phyloP scores from a whole-genome alignment of 495 filamentous ascomycete species.

The Cercophora sp. region DNA sequence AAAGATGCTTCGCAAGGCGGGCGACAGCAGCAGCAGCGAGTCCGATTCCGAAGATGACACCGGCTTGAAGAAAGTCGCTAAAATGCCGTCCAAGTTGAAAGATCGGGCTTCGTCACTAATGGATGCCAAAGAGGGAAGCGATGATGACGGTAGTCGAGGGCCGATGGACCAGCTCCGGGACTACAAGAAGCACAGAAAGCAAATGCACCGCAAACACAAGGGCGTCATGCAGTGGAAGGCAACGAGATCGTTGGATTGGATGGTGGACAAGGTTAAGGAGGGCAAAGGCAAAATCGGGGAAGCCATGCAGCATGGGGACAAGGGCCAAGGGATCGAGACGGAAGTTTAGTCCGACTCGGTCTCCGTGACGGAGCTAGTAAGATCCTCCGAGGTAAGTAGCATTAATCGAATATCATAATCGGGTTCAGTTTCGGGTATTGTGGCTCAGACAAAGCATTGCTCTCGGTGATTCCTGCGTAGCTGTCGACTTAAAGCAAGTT shows the following conservation, averaged over 20 bases:
- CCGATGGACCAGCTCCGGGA: slow-evolving; percentile 40
- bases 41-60: not conserved
- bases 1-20: slow-evolving; percentile 23
- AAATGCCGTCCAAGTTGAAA: slow-evolving; percentile 22
- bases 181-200: slow-evolving; percentile 54
- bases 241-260: slow-evolving; percentile 55
- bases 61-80: slow-evolving; percentile 19
- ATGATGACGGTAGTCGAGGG: slow-evolving; percentile 40
- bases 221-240: slow-evolving; percentile 70
- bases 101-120: slow-evolving; percentile 11
- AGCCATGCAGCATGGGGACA: slow-evolving; percentile 53
- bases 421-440: too few relatives aligned
- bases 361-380: too few relatives aligned
- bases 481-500: too few relatives aligned
- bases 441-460: too few relatives aligned
- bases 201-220: slow-evolving; percentile 59
- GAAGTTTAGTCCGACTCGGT: too few relatives aligned
- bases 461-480: too few relatives aligned
- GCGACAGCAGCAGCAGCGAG: not conserved
- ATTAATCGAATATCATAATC: too few relatives aligned
- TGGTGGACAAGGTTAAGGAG: slow-evolving; percentile 53
- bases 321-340: slow-evolving; percentile 59
- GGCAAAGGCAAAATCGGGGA: slow-evolving; percentile 50
- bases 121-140: slow-evolving; percentile 23
- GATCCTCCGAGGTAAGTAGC: too few relatives aligned